phyloP scores from a whole-genome alignment of 1,284 basidiomycete species.

The Coniophora puteana region DNA sequence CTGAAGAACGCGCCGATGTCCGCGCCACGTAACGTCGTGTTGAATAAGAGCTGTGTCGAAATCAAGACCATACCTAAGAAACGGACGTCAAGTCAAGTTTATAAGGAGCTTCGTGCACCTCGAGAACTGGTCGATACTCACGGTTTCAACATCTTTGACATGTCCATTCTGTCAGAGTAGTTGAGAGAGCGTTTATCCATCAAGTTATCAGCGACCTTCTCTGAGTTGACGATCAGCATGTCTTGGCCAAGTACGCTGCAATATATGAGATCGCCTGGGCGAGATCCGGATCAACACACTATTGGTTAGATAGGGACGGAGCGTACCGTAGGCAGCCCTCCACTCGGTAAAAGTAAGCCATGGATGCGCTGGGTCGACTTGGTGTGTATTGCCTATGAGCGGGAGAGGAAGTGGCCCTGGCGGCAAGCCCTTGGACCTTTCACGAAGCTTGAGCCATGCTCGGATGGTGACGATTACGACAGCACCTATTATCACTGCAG shows the following conservation, averaged over 20 bases:
- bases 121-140: too few relatives aligned
- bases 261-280: not conserved
- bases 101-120: too few relatives aligned
- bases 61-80: too few relatives aligned
- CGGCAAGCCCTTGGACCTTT: too few relatives aligned
- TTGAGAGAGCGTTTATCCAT: slow-evolving; percentile 6
- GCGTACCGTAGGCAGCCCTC: not conserved
- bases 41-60: too few relatives aligned
- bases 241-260: slow-evolving; percentile 6
- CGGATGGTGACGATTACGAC: too few relatives aligned
- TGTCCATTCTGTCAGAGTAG: slow-evolving; percentile 8
- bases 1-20: too few relatives aligned
- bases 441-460: too few relatives aligned
- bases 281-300: not conserved
- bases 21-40: too few relatives aligned
- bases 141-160: too few relatives aligned
- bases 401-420: slow-evolving; percentile 1
- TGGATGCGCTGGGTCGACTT: not conserved
- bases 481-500: too few relatives aligned
- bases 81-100: too few relatives aligned
- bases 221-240: slow-evolving; percentile 7
- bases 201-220: slow-evolving; percentile 2
- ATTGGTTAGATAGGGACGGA: not conserved
- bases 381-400: not conserved
- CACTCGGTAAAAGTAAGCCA: not conserved